Evolutionary conservation across 148 eudicot genomes (phyloP).

Genomic region (Chenopodium formosanum): DNA sequence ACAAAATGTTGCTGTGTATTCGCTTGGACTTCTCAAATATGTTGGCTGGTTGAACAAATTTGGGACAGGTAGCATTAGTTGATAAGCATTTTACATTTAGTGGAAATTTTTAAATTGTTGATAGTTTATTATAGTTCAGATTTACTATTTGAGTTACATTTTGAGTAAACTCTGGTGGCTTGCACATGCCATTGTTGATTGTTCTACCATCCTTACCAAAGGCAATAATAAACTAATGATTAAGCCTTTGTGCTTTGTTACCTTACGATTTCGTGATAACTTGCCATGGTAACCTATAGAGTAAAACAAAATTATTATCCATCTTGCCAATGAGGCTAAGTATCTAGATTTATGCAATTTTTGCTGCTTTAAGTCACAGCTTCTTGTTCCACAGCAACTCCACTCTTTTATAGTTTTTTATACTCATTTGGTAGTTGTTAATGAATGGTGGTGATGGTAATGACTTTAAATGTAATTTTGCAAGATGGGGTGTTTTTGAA

Average conservation of each 20-base stretch:
- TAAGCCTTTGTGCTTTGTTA: not conserved
- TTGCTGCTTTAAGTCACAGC: not conserved
- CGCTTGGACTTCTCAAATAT: not conserved
- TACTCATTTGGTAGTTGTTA: not conserved
- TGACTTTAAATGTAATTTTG: not conserved
- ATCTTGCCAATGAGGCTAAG: not conserved
- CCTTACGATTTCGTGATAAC: not conserved
- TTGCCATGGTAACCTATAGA: not conserved
- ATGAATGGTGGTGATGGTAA: too few relatives aligned
- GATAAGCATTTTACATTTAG: not conserved
- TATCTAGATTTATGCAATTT: not conserved
- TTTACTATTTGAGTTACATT: not conserved
- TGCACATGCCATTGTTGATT: not conserved
- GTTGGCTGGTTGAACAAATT: conserved; percentile 11
- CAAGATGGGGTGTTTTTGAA: not conserved
- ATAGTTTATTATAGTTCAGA: not conserved
- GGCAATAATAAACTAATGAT: not conserved
- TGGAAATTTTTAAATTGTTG: not conserved
- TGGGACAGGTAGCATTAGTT: conserved; percentile 6
- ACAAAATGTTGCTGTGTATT: not conserved
- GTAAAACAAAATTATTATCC: not conserved
- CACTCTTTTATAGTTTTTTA: too few relatives aligned
- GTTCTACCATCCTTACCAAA: not conserved
- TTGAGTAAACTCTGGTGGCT: not conserved
- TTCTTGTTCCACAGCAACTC: not conserved